Conservation (phyloP, 306 rosid genomes). For the Parietaria judaica region DNA sequence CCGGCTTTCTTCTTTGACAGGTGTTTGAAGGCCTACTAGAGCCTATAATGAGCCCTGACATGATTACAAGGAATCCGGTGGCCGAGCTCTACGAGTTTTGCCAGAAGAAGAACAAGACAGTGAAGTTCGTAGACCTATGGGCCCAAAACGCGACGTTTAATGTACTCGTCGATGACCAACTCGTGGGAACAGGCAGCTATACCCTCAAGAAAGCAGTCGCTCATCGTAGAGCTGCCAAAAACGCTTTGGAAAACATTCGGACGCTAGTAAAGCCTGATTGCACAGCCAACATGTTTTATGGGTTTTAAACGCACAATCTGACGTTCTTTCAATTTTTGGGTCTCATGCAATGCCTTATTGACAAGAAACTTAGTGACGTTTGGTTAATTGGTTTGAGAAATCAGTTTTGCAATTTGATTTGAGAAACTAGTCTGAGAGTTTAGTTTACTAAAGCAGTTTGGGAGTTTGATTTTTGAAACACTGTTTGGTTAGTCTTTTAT, state of each 20-base stretch:
- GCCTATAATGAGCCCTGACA: constrained; percentile 33
- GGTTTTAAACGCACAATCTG: not conserved
- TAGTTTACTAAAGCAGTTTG: no score
- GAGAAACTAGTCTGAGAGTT: no score
- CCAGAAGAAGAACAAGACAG: constrained; percentile 34
- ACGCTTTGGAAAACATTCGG: constrained; percentile 35
- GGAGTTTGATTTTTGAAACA: no score
- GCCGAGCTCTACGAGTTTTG: constrained; percentile 38
- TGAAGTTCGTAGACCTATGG: constrained; percentile 38
- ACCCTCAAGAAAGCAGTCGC: constrained; percentile 39
- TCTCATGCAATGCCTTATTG: no score
- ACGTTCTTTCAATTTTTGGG: no score
- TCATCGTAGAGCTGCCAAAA: constrained; percentile 46
- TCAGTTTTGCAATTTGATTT: no score
- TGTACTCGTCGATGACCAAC: constrained; percentile 22
- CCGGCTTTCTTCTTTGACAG: constrained; percentile 12
- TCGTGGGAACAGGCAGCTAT: constrained; percentile 31
- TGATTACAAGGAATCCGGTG: constrained; percentile 30
- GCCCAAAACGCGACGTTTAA: constrained; percentile 16
- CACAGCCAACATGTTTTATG: not conserved
- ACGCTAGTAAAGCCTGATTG: no score
- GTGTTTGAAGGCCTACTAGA: constrained; percentile 35
- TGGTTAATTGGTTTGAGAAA: no score
- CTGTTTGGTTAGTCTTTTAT: no score
- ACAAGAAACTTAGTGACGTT: no score